Percentiles rank a stretch among this genome's conserved stretches.
phyloP scores from a whole-genome alignment of 192 early-diverging fungal species.

The Physocladia obscura region DNA sequence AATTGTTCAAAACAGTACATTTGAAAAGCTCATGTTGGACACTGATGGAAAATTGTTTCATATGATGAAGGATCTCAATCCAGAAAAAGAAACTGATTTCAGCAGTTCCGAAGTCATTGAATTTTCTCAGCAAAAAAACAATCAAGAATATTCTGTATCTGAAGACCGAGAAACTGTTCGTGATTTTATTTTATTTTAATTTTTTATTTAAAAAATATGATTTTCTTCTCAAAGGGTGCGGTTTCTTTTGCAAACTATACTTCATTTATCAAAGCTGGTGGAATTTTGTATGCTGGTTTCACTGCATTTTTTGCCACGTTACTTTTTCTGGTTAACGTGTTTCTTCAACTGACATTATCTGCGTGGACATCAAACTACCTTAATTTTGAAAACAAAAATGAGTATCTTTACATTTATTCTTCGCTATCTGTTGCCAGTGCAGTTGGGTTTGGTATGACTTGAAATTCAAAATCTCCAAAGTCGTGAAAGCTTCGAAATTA shows the following conservation, averaged over 20 bases:
- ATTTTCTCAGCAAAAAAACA: not conserved
- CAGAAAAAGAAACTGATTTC: conserved; percentile 36
- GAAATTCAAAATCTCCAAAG: not conserved
- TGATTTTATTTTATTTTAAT: too few species aligned
- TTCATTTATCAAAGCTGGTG: not conserved
- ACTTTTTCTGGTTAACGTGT: not conserved
- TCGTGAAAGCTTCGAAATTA: conserved; percentile 41
- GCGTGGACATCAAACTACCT: not conserved
- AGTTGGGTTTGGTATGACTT: not conserved
- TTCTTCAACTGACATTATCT: not conserved
- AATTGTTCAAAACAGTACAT: conserved; percentile 59
- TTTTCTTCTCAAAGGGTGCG: not conserved
- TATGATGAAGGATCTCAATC: conserved; percentile 6
- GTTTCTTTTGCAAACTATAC: not conserved
- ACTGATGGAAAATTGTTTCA: conserved; percentile 26
- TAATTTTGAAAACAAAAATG: not conserved
- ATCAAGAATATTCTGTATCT: not conserved
- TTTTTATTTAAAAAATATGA: too few species aligned
- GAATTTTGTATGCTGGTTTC: not conserved
- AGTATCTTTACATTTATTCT: conserved; percentile 15
- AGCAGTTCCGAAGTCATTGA: too few species aligned
- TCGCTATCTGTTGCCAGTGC: not conserved
- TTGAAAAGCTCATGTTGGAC: conserved; percentile 49
- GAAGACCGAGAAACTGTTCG: not conserved
- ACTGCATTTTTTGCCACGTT: not conserved